Conservation (phyloP, 1,284 basidiomycete species). For the Boletellus dicymbophilus region DNA sequence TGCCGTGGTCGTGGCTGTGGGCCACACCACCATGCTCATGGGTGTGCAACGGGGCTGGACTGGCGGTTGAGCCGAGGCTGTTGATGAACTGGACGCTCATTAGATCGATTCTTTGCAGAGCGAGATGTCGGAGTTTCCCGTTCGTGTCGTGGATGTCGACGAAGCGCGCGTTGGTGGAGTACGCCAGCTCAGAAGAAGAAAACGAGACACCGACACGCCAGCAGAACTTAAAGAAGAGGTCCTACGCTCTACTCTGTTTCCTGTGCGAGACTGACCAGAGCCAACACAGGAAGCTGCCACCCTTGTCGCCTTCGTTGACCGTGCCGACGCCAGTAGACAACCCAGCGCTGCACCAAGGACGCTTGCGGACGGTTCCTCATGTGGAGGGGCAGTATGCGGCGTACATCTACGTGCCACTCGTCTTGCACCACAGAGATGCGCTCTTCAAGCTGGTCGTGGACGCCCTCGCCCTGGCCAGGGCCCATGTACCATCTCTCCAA, state of each 20-base stretch:
- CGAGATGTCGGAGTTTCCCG: slow-evolving; percentile 19
- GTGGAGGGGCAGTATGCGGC: slow-evolving; percentile 80
- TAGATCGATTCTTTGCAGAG: too few relatives aligned
- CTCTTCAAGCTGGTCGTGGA: slow-evolving; percentile 51
- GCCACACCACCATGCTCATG: slow-evolving; percentile 37
- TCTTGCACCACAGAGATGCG: slow-evolving; percentile 41
- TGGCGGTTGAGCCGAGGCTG: slow-evolving; percentile 45
- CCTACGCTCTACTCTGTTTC: not conserved
- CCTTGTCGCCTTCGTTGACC: slow-evolving; percentile 50
- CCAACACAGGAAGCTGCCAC: slow-evolving; percentile 56
- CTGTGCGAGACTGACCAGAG: slow-evolving; percentile 11
- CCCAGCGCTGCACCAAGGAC: slow-evolving; percentile 76
- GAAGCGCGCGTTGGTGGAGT: slow-evolving; percentile 33
- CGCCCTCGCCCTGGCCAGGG: slow-evolving; percentile 46
- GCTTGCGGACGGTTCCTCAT: slow-evolving; percentile 71
- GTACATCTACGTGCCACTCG: slow-evolving; percentile 71
- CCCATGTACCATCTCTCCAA: slow-evolving; percentile 47
- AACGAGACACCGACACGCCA: slow-evolving; percentile 25
- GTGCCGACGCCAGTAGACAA: slow-evolving; percentile 55
- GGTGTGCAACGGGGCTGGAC: slow-evolving; percentile 37
- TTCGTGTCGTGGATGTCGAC: slow-evolving; percentile 19
- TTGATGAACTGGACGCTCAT: slow-evolving; percentile 78
- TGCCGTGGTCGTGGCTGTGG: slow-evolving; percentile 44
- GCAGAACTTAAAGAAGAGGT: slow-evolving; percentile 36
- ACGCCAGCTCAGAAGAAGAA: slow-evolving; percentile 39